These are phyloP conservation scores for Dichotomopilus funicola DNA, from an alignment of 2,329 filamentous ascomycete species.

Conservation along the genomic window DNA sequence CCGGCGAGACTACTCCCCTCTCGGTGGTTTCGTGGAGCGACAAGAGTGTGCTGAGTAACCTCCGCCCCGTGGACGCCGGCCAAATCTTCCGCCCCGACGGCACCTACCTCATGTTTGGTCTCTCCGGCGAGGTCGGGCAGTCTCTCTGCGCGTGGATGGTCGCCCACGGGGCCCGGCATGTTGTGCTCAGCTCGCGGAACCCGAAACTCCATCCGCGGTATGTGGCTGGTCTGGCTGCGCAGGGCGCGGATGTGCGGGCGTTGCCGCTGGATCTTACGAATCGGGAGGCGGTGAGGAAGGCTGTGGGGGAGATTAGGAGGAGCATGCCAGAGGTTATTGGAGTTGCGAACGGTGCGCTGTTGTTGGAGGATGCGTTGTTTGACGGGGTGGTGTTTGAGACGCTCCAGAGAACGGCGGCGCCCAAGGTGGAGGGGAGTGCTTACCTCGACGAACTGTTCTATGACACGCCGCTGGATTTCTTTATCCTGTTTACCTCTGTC, in stretches of 20 bases:
- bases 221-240: constrained; percentile 16
- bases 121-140: constrained; percentile 25
- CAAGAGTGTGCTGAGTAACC: background rate
- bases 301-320: background rate
- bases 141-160: constrained; percentile 30
- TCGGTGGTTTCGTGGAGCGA: background rate
- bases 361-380: constrained; percentile 28
- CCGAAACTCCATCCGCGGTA: constrained; percentile 25
- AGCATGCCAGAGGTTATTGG: constrained; percentile 30
- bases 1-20: too few species aligned
- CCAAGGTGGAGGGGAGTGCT: constrained; percentile 30
- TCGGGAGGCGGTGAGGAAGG: background rate
- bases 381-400: constrained; percentile 18
- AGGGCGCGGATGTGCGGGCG: constrained; percentile 10
- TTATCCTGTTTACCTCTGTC: constrained; percentile 13
- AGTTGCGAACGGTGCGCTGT: constrained; percentile 34
- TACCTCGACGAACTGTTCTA: constrained; percentile 29
- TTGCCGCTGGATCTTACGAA: constrained; percentile 17
- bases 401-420: constrained; percentile 18
- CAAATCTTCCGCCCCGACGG: background rate
- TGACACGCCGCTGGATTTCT: constrained; percentile 30
- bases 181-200: constrained; percentile 29
- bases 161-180: constrained; percentile 24
- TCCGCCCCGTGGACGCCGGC: constrained; percentile 1
- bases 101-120: constrained; percentile 29